A percentile compares a stretch with the other conserved stretches of the same genome.
These are phyloP conservation scores for Lithospermum erythrorhizon DNA, from an alignment of 257 asterid species.

Conservation along the genomic window DNA sequence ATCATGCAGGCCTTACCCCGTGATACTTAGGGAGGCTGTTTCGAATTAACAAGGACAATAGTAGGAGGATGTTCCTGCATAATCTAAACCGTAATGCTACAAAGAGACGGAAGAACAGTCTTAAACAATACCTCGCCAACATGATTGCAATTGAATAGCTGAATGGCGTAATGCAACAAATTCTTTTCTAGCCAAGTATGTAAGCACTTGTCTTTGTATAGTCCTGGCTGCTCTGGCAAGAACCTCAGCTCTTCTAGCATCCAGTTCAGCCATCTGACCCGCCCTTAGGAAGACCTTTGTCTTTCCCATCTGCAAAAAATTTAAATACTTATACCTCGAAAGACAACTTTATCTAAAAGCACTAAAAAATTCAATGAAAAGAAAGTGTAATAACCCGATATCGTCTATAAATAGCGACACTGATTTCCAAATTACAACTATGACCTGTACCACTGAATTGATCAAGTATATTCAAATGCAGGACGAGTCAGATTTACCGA, in stretches of 20 bases:
- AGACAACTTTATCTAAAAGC: neutral
- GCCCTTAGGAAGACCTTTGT: conserved; percentile 95
- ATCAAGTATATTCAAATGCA: neutral
- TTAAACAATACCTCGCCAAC: conserved; percentile 84
- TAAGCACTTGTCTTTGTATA: conserved; percentile 90
- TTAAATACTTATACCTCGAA: conserved; percentile 2
- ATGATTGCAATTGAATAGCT: conserved; percentile 82
- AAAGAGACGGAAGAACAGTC: conserved; percentile 6
- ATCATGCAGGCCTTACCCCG: too few relatives aligned
- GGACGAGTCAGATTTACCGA: conserved; percentile 11
- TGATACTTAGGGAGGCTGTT: too few relatives aligned
- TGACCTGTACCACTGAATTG: neutral
- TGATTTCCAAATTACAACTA: neutral
- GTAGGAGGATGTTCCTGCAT: neutral
- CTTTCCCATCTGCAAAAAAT: conserved; percentile 78
- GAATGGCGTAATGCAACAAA: conserved; percentile 65
- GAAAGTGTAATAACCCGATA: too few relatives aligned
- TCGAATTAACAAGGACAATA: neutral
- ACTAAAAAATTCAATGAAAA: neutral
- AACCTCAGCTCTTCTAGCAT: conserved; percentile 92
- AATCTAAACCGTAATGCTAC: neutral
- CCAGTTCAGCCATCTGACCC: conserved; percentile 99
- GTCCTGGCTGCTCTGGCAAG: conserved; percentile 95
- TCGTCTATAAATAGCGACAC: neutral
- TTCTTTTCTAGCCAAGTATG: conserved; percentile 82